Base-by-base conservation (phyloP, 2,329 filamentous ascomycete species). In the Botrytis tulipae region DNA sequence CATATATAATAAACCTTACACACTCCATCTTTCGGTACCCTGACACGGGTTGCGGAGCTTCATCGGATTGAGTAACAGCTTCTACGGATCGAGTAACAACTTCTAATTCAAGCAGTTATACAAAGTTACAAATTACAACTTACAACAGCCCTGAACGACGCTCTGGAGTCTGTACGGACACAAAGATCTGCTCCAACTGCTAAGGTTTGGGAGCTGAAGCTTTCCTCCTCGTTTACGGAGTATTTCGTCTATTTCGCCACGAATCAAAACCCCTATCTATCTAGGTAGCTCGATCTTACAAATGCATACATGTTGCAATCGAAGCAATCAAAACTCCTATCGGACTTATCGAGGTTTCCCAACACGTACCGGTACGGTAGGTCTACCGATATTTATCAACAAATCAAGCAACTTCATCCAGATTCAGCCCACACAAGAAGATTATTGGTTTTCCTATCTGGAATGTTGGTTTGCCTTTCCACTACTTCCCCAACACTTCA, bases 151-250 rank as follows among this genome's bases (percentile, higher is more conserved):
- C 46, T 40, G 48, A n/a, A 51, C 25, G 22, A 6, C 44, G 20
- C 25, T 54, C 48, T 42, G 40, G 14, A 42, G 12, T 42, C 40
- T 54, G 25, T 12, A 18, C 32, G 37, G 22, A 67, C 65, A 69
- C 66, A 57, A 57, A 54, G 46, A 67, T 67, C n/a, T 67, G 65
- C 65, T 32, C 22, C 63, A 37, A n/a, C 12, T 66, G 14, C 29
- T 25, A 37, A 51, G 22, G 20, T 66, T 48, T 66, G 32, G 32
- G 46, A 54, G 46, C 46, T 68, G 63, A 68, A 68, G 7, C 44
- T 51, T 51, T 61, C 59, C 6, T n/a, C 22, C 40, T 40, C 59
- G 22, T 40, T 12, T 4, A 48, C 44, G 48, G 48, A 54, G 25
- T 6, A 54, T 61, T 61, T 61, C 59, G 22, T 61, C 63, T 4